Percentiles rank a stretch among this genome's conserved stretches.
Conservation (phyloP, 345 rosid genomes). For the Gossypium arboreum region DNA sequence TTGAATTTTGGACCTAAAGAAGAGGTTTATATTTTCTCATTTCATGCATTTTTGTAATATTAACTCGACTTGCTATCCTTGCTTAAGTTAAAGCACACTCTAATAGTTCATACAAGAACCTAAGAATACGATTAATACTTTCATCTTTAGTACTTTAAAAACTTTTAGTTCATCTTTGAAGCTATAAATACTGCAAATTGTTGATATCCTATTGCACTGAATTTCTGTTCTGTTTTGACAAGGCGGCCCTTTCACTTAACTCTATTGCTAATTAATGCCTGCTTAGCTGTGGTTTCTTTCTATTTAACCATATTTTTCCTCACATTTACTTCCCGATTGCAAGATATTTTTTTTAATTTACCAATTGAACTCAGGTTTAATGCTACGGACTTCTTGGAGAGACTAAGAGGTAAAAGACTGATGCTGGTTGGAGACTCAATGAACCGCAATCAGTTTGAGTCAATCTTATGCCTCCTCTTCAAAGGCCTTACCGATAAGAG, state of each 20-base stretch:
- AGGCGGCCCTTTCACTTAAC: not conserved
- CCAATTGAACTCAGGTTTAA: constrained; percentile 54
- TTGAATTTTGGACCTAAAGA: not conserved
- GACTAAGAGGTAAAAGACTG: constrained; percentile 71
- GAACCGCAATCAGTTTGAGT: constrained; percentile 93
- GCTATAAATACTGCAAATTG: not conserved
- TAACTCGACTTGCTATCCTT: not conserved
- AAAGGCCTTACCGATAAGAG: constrained; percentile 62
- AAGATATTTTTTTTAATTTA: not conserved
- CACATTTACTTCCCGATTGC: constrained; percentile 28
- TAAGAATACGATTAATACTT: not conserved
- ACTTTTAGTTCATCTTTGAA: not conserved
- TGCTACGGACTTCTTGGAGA: constrained; percentile 87
- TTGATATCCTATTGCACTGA: not conserved
- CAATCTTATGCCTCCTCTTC: constrained; percentile 77
- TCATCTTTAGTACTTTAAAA: not conserved
- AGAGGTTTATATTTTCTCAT: not conserved
- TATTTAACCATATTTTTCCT: constrained; percentile 17
- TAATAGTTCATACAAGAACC: not conserved
- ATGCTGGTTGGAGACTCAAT: constrained; percentile 93
- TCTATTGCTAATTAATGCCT: not conserved
- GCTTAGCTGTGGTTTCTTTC: not conserved
- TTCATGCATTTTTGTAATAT: not conserved
- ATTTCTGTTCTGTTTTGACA: not conserved
- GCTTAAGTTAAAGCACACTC: not conserved